phyloP scores from a whole-genome alignment of 306 rosid genomes.

The Astragalus glycyphyllos region DNA sequence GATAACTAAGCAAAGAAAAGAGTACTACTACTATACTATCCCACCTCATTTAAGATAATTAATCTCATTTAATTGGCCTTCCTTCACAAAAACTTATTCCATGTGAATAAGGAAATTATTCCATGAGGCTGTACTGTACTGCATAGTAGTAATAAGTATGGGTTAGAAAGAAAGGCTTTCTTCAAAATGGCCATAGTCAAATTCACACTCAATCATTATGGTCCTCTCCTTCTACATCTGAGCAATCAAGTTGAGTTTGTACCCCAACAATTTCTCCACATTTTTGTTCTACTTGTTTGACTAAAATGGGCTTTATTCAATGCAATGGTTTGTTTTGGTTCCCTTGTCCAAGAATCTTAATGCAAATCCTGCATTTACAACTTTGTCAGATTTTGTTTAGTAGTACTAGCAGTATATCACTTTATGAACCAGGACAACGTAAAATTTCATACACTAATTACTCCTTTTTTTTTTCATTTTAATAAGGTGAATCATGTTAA shows the following conservation, averaged over 20 bases:
- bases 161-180: conserved; percentile 49
- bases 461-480: background rate
- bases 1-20: background rate
- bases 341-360: conserved; percentile 50
- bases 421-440: conserved; percentile 32
- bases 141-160: conserved; percentile 39
- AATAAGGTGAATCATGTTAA: background rate
- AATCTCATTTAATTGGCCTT: too few species aligned
- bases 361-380: conserved; percentile 46
- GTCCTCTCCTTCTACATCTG: conserved; percentile 39
- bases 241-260: conserved; percentile 36
- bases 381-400: conserved; percentile 52
- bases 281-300: conserved; percentile 42
- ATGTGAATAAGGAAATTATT: too few species aligned
- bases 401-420: too few species aligned
- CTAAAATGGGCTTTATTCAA: conserved; percentile 44
- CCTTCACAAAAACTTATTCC: too few species aligned
- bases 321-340: conserved; percentile 36
- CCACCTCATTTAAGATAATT: too few species aligned
- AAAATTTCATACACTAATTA: background rate
- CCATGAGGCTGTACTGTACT: too few species aligned
- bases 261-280: conserved; percentile 17
- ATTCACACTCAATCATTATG: conserved; percentile 49
- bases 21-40: too few species aligned
- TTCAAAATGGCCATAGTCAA: conserved; percentile 64